Base-by-base conservation (phyloP, 257 asterid genomes). In the Solanum virginianum region DNA sequence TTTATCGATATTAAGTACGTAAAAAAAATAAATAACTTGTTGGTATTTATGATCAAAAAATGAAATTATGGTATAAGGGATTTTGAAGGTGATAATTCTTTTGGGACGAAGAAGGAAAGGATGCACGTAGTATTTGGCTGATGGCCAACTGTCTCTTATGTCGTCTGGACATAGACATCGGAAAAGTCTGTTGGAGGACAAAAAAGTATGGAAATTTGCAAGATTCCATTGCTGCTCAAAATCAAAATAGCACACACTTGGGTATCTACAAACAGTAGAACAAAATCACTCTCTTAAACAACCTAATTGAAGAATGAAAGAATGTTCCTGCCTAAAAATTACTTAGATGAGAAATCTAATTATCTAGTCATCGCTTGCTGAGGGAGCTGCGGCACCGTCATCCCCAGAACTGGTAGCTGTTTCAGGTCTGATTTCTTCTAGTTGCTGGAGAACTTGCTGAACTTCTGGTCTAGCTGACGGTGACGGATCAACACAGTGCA, bases 401-500 rank as follows among this genome's bases (percentile, higher is more conserved):
- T 89, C 93, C 8, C 95, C 97, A 0, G 97, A 91, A 89, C 95
- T 90, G 13, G 89, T 83, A 0, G 92, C 92, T 2, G 91, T 89
- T 29, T 92, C 98, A 24, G 94, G 93, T 75, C 97, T 93, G 80
- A 96, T 93, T 90, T 96, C 98, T 49, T 96, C 98, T 80, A 96
- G 88, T 84, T 94, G 99, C 89, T 91, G 95, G 56, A 96, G 87
- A 14, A 95, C 88, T 90, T 86, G 95, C 80, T 90, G 89, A n/a
- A 93, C 92, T 85, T 94, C 98, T 2, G 99, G 99, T 8, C 98
- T 83, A 70, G 96, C 96, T 10, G 97, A 87, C 0, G 98, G 95
- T 0, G 96, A 87, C 1, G 98, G 98, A 39, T 96, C 98, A 2
- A 96, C 99, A 10, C 99, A 96, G 82, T 95, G 98, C 91, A 96